These are phyloP conservation scores for Colletotrichum camelliae DNA, from an alignment of 2,329 filamentous ascomycete genomes.

Conservation along the genomic window DNA sequence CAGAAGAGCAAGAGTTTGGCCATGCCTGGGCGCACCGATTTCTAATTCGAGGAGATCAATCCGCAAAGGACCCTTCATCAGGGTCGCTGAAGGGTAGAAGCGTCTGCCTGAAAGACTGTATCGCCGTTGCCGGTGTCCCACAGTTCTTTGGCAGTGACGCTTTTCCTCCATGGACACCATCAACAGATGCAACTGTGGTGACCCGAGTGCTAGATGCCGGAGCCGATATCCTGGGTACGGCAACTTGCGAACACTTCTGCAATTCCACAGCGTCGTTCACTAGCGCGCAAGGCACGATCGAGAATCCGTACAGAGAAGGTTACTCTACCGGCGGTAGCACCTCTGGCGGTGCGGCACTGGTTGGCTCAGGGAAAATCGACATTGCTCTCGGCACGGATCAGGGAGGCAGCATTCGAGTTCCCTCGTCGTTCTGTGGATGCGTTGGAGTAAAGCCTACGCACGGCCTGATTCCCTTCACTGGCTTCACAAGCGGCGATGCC, in stretches of 20 bases:
- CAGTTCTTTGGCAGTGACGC: constrained; percentile 58
- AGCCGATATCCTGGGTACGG: constrained; percentile 53
- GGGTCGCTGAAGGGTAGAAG: constrained; percentile 45
- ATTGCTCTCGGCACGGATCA: constrained; percentile 54
- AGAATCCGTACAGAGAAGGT: constrained; percentile 48
- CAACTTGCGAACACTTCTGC: constrained; percentile 60
- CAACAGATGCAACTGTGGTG: constrained; percentile 59
- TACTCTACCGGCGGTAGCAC: constrained; percentile 57
- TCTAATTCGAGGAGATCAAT: constrained; percentile 36
- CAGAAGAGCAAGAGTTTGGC: constrained; percentile 48
- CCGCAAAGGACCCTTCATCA: neutral
- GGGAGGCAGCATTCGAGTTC: constrained; percentile 51
- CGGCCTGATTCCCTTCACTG: constrained; percentile 56
- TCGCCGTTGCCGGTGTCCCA: constrained; percentile 58
- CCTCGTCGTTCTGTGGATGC: constrained; percentile 43
- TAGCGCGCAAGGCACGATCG: constrained; percentile 48
- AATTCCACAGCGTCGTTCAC: constrained; percentile 53
- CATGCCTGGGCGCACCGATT: constrained; percentile 58
- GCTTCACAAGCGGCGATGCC: constrained; percentile 51
- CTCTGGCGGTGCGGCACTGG: constrained; percentile 50
- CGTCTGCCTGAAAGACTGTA: constrained; percentile 59
- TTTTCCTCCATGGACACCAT: constrained; percentile 53
- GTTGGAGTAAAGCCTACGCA: constrained; percentile 58
- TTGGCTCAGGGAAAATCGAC: constrained; percentile 47
- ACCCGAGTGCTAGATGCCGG: constrained; percentile 55